Base-by-base conservation (phyloP, 106 monocot genomes). In the Dendrobium catenatum region DNA sequence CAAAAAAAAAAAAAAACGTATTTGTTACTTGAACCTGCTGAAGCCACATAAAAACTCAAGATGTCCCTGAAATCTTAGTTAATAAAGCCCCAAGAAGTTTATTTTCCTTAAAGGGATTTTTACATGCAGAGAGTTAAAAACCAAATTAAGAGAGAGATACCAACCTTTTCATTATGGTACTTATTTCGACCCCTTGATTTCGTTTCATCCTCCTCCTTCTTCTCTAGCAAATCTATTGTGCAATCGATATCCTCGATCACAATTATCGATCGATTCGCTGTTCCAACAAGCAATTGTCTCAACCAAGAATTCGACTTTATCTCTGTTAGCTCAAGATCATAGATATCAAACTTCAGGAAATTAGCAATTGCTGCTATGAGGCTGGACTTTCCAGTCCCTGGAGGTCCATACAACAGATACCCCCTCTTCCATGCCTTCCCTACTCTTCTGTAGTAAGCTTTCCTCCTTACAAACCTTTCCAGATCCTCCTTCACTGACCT, bases 361-460 rank as follows among this genome's bases (percentile, higher is more conserved):
- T 87, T 83, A 15, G 86, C 83, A 80, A 87, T 83, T 9, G 83
- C 83, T 0, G 86, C 83, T 0, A 87, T 68, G 67, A 87, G 68
- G 54, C 83, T 87, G 22, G 86, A 83, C 59, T 87, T 87, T n/a
- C 86, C 86, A 2, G 86, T 87, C 33, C 83, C 83, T 0, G 83
- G 86, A 19, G 86, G 86, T 0, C 86, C 86, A 68, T 80, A 87
- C 15, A 87, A 33, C 42, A 87, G 59, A 64, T 87, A 87, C 0
- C 83, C 86, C 1, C 83, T 27, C 86, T 87, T 87, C 86, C 86
- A 87, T 1, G 83, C 83, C 40, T 81, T 87, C 10, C 86, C 83
- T 0, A 77, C 46, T 59, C 46, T 83, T 67, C 46, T 79, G 41
- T 85, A 81, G 51, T 85, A 77, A 33, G 77, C 77, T 16, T 80